Evolutionary conservation across 495 filamentous ascomycete species (phyloP), one percentile per base, ranked within the genome.

Genomic region (Lepraria neglecta): DNA sequence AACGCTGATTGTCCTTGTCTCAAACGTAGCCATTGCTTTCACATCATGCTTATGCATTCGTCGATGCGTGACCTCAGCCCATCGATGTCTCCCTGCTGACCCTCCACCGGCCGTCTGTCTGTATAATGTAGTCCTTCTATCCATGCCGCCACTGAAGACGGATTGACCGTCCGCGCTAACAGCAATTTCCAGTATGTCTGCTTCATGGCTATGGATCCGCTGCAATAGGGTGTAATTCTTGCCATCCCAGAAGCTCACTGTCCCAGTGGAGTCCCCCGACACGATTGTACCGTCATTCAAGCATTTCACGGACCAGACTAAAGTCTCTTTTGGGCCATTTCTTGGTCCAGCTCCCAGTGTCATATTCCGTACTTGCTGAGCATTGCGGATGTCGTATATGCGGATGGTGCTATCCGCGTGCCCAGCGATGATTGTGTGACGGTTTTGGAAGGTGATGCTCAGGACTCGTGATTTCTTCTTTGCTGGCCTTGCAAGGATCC

Each of bases 231-330:
- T 87, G 67, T 92, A 95, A 54, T 86, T 95, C 76, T 87, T 92
- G 42, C 88, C 90, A 72, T 97, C 91, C 87, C 89, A 97, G 71
- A 97, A 90, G 56, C 87, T 84, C 11, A 99, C 77, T 69, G 96
- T 89, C 35, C 94, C 94, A 11, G 90, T 91, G 19, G 94, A 97
- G 73, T 97, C 92, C 48, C 89, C 95, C 12, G 91, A 95, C 15
- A 99, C 87, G 60, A 99, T 89, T 51, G 91, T 89, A 30, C 92
- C 92, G 68, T 92, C 87, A 14, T 84, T 80, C 40, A 97, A 77
- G 65, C 85, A 89, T 72, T 90, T 95, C 56, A 97, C 84, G 17
- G 90, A 85, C 94, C 94, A 99, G 10, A 96, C 89, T 27, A 97
- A 82, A 33, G 88, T 84, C 59, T 92, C 90, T 73, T 89, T 91